These are phyloP conservation scores for Penicillium turbatum DNA, from an alignment of 495 filamentous ascomycete species.

Conservation along the genomic window DNA sequence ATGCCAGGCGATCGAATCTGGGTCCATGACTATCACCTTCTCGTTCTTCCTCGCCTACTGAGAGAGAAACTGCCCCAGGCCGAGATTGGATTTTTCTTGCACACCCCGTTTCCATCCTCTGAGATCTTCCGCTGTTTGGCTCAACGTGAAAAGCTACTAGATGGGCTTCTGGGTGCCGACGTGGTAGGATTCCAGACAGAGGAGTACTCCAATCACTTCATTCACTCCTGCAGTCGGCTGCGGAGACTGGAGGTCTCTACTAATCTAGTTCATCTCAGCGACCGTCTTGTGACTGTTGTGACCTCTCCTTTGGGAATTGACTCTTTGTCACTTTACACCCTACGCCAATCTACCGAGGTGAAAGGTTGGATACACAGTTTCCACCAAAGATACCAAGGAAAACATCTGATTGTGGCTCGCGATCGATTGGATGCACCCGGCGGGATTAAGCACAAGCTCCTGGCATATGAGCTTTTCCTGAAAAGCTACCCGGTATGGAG, in stretches of 20 bases:
- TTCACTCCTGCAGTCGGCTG: constrained; percentile 83
- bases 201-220: constrained; percentile 87
- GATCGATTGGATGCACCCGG: constrained; percentile 85
- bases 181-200: constrained; percentile 86
- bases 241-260: constrained; percentile 72
- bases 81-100: constrained; percentile 88
- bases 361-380: constrained; percentile 68
- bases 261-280: constrained; percentile 73
- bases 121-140: constrained; percentile 86
- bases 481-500: constrained; percentile 81
- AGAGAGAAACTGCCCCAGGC: constrained; percentile 73
- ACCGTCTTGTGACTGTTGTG: constrained; percentile 77
- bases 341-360: constrained; percentile 64
- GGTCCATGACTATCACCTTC: constrained; percentile 88
- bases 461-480: constrained; percentile 82
- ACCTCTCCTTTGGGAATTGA: constrained; percentile 48
- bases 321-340: constrained; percentile 60
- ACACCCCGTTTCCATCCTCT: constrained; percentile 86
- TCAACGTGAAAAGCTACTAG: constrained; percentile 68
- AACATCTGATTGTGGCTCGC: constrained; percentile 78
- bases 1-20: constrained; percentile 82
- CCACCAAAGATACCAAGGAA: constrained; percentile 65
- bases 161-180: constrained; percentile 85
- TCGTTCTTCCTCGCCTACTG: constrained; percentile 75
- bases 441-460: constrained; percentile 80